phyloP scores from a whole-genome alignment of 2,329 filamentous ascomycete species.

The Fusarium continuum region DNA sequence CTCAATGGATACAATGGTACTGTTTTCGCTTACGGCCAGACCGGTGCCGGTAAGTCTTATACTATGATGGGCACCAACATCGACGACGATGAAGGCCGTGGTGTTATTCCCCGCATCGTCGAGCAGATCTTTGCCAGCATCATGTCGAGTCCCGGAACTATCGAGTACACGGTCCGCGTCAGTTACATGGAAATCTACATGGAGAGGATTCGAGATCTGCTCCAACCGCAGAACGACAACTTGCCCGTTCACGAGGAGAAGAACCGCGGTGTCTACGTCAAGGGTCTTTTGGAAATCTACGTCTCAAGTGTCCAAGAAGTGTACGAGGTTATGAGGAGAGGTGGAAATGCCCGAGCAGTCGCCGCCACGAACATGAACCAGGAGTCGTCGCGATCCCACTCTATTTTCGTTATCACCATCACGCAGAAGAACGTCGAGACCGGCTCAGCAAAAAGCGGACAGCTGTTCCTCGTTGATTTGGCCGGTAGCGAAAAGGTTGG shows the following conservation, averaged over 20 bases:
- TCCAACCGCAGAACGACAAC: slow-evolving; percentile 94
- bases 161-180: slow-evolving; percentile 98
- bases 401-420: slow-evolving; percentile 96
- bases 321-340: slow-evolving; percentile 94
- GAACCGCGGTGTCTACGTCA: slow-evolving; percentile 94
- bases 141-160: slow-evolving; percentile 87
- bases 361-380: slow-evolving; percentile 99
- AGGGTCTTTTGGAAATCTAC: slow-evolving; percentile 93
- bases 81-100: slow-evolving; percentile 85
- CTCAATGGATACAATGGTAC: slow-evolving; percentile 99
- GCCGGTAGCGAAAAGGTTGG: slow-evolving; percentile 98
- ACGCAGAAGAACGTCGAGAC: slow-evolving; percentile 98
- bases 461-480: slow-evolving; percentile 97
- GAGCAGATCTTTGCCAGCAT: slow-evolving; percentile 98
- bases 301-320: slow-evolving; percentile 96
- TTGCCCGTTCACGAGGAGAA: slow-evolving; percentile 98
- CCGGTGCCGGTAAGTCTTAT: slow-evolving; percentile 97
- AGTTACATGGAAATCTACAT: slow-evolving; percentile 99
- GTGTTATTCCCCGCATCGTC: slow-evolving; percentile 96
- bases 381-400: slow-evolving; percentile 97
- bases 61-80: slow-evolving; percentile 89
- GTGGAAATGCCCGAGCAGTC: slow-evolving; percentile 88
- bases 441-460: slow-evolving; percentile 93
- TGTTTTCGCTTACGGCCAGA: slow-evolving; percentile 98
- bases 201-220: slow-evolving; percentile 94